Evolutionary conservation across 306 rosid species (phyloP).

Genomic region (Glycine soja): DNA sequence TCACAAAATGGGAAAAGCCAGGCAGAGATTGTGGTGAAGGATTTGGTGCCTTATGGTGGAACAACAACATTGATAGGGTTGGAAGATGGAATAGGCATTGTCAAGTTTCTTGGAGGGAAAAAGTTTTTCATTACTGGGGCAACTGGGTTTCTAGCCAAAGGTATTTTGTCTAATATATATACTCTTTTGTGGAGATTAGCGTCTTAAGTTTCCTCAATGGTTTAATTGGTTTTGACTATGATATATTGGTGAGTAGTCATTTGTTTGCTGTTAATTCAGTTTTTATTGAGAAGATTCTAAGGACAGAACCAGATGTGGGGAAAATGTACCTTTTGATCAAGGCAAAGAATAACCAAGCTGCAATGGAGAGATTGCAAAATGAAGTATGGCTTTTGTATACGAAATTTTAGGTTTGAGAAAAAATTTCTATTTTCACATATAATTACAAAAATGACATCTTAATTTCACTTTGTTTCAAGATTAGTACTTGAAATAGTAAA

Average conservation of each 20-base stretch:
- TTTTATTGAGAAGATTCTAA: slow-evolving; percentile 88
- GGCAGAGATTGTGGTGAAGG: slow-evolving; percentile 63
- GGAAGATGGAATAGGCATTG: slow-evolving; percentile 83
- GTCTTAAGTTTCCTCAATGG: slow-evolving; percentile 9
- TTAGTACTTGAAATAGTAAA: not conserved
- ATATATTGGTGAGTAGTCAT: not conserved
- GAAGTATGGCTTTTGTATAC: slow-evolving; percentile 63
- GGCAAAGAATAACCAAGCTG: slow-evolving; percentile 86
- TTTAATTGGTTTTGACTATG: slow-evolving; percentile 1
- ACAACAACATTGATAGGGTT: slow-evolving; percentile 56
- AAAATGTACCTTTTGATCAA: slow-evolving; percentile 85
- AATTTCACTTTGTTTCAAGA: not conserved
- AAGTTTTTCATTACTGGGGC: slow-evolving; percentile 83
- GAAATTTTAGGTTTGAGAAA: not conserved
- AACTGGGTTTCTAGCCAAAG: slow-evolving; percentile 96
- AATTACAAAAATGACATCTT: not conserved
- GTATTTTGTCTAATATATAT: slow-evolving; percentile 17
- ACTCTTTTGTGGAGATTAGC: not conserved
- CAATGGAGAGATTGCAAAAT: slow-evolving; percentile 73
- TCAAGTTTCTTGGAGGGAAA: slow-evolving; percentile 80
- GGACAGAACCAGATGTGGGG: slow-evolving; percentile 90
- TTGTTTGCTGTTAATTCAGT: slow-evolving; percentile 55
- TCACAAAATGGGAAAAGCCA: slow-evolving; percentile 60
- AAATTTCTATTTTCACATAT: not conserved
- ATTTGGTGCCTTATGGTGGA: slow-evolving; percentile 68